phyloP scores from a whole-genome alignment of 345 rosid genomes.

The Eucalyptus grandis region DNA sequence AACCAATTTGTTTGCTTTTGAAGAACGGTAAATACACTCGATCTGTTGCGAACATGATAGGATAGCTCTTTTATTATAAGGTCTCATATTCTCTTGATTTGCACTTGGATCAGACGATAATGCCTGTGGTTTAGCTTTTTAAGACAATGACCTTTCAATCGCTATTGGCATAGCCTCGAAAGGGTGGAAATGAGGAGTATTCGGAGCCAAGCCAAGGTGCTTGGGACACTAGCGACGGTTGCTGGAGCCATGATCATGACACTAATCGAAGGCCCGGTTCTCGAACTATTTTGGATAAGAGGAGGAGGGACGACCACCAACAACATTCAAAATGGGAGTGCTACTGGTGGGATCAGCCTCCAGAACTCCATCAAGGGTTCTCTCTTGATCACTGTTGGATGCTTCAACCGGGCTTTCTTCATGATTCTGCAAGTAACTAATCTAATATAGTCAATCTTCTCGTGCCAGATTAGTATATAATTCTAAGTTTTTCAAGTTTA shows the following conservation, averaged over 20 bases:
- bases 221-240: constrained; percentile 74
- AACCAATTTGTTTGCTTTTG: no score
- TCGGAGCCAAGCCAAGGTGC: constrained; percentile 52
- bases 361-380: constrained; percentile 61
- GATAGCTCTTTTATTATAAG: neutral
- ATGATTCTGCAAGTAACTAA: constrained; percentile 36
- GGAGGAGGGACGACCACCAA: neutral
- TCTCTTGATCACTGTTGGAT: constrained; percentile 43
- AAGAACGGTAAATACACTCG: no score
- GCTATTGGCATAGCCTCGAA: constrained; percentile 34
- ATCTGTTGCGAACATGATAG: no score
- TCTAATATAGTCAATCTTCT: neutral
- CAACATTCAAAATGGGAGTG: constrained; percentile 9
- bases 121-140: no score
- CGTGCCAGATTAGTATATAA: neutral
- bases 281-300: constrained; percentile 43
- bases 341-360: constrained; percentile 14
- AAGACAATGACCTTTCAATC: neutral
- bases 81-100: neutral
- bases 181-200: constrained; percentile 36
- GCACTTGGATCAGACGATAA: no score
- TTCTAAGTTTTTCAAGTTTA: neutral
- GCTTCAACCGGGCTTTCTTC: constrained; percentile 72
- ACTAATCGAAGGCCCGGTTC: constrained; percentile 43
- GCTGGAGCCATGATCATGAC: constrained; percentile 94